These are phyloP conservation scores for Dentipellis sp. DNA, from an alignment of 768 basidiomycete genomes.

Conservation along the genomic window DNA sequence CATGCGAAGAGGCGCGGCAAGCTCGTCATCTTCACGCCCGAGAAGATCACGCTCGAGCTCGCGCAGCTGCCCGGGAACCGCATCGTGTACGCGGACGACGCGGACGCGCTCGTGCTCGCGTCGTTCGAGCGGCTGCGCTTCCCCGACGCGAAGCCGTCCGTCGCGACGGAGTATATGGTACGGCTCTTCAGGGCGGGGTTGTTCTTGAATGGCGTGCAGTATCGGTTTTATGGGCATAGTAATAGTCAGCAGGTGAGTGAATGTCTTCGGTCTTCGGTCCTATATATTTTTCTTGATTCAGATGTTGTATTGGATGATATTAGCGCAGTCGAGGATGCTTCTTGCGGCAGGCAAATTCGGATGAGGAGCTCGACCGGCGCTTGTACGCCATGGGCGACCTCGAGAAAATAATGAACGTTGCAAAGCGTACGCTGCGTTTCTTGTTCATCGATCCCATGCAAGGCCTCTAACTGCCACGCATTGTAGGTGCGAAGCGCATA, in stretches of 20 bases:
- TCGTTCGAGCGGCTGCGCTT: slow-evolving; percentile 49
- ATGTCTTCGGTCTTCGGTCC: background rate
- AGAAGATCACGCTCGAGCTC: slow-evolving; percentile 42
- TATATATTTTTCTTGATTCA: too few species aligned
- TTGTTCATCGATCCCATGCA: background rate
- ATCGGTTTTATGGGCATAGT: slow-evolving; percentile 65
- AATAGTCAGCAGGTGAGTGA: slow-evolving; percentile 53
- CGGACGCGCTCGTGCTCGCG: slow-evolving; percentile 43
- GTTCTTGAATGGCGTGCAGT: slow-evolving; percentile 47
- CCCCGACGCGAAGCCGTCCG: slow-evolving; percentile 38
- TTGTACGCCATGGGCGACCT: slow-evolving; percentile 55
- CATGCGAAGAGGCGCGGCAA: slow-evolving; percentile 2
- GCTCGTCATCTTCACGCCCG: slow-evolving; percentile 39
- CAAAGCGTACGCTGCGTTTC: slow-evolving; percentile 39
- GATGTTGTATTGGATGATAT: background rate
- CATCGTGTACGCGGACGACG: slow-evolving; percentile 48
- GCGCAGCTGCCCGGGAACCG: slow-evolving; percentile 46
- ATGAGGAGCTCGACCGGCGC: slow-evolving; percentile 46
- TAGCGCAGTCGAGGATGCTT: slow-evolving; percentile 59
- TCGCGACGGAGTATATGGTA: slow-evolving; percentile 44
- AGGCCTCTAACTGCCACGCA: background rate
- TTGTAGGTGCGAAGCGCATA: slow-evolving; percentile 56
- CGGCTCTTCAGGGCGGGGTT: slow-evolving; percentile 47
- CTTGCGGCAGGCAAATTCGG: slow-evolving; percentile 42
- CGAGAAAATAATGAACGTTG: slow-evolving; percentile 48